Evolutionary conservation across 441 rosid genomes (phyloP).

Genomic region (Populus tomentosa): DNA sequence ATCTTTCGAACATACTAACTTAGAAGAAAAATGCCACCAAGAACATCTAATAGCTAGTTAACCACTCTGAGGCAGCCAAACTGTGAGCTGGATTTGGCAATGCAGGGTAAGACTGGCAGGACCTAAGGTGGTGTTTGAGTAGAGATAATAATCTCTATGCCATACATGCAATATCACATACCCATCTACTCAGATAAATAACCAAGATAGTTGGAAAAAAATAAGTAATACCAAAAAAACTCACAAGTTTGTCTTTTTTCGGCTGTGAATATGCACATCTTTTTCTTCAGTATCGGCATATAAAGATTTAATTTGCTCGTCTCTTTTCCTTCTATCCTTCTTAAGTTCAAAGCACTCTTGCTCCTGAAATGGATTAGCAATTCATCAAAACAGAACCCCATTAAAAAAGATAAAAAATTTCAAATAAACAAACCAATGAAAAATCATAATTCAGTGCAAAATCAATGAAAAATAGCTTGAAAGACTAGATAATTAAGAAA

Average conservation of each 20-base stretch:
- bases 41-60: no score
- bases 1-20: no score
- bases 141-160: neutral
- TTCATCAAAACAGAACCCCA: neutral
- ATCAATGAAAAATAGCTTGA: neutral
- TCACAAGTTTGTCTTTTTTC: conserved; percentile 32
- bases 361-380: conserved; percentile 40
- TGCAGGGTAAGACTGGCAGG: no score
- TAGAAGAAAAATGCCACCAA: no score
- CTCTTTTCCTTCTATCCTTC: conserved; percentile 38
- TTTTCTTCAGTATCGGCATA: conserved; percentile 19
- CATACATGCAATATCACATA: neutral
- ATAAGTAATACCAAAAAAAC: conserved; percentile 13
- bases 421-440: neutral
- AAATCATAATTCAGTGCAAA: neutral
- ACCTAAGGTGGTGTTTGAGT: no score
- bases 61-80: no score
- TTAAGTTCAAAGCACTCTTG: conserved; percentile 50
- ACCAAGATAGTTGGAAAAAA: neutral
- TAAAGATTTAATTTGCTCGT: conserved; percentile 19
- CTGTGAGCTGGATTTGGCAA: no score
- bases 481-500: neutral
- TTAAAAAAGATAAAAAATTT: neutral
- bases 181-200: neutral
- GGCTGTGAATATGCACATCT: conserved; percentile 15